Evolutionary conservation across 345 rosid species (phyloP).

Genomic region (Aurinia saxatilis): DNA sequence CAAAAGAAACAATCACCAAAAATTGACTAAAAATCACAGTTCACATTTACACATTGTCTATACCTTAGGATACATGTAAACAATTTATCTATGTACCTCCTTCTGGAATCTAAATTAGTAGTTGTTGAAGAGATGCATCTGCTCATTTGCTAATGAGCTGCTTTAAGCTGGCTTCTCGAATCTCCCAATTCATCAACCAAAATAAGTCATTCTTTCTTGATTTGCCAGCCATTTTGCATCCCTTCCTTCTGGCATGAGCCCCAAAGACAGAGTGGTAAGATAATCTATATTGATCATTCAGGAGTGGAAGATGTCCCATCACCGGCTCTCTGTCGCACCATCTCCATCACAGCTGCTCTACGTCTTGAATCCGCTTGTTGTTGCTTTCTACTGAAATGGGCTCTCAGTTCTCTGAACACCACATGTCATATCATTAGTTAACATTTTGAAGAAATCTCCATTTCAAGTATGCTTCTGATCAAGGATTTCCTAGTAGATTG

Average conservation of each 20-base stretch:
- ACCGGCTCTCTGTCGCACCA: conserved; percentile 97
- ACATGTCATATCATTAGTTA: conserved; percentile 9
- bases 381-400: conserved; percentile 82
- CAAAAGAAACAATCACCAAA: conserved; percentile 5
- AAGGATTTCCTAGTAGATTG: neutral
- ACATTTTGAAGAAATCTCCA: neutral
- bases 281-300: conserved; percentile 34
- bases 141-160: conserved; percentile 6
- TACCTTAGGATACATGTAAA: conserved; percentile 9
- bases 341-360: conserved; percentile 98
- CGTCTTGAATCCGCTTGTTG: conserved; percentile 95
- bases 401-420: conserved; percentile 71
- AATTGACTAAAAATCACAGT: conserved; percentile 5
- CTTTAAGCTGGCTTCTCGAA: conserved; percentile 9
- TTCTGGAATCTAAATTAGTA: conserved; percentile 12
- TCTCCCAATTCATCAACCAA: conserved; percentile 1
- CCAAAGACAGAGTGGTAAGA: neutral
- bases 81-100: conserved; percentile 18
- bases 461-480: neutral
- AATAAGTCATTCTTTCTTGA: neutral
- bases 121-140: neutral
- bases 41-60: conserved; percentile 11
- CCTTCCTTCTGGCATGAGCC: neutral
- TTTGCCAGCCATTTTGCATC: neutral
- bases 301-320: conserved; percentile 79